Evolutionary conservation across 345 rosid species (phyloP), one percentile per base, ranked within the genome.

Genomic region (Draba incana): DNA sequence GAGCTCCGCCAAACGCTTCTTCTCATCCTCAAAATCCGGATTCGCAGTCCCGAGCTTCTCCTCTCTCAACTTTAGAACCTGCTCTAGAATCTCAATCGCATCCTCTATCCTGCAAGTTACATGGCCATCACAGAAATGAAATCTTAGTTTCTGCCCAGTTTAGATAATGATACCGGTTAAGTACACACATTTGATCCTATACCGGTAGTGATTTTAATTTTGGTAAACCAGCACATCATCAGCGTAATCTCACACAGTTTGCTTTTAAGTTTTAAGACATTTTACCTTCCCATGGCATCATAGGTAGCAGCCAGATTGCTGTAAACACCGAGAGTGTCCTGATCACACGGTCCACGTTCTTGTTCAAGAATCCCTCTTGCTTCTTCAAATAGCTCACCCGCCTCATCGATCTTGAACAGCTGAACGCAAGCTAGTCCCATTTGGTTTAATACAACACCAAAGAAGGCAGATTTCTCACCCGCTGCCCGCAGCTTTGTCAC

Each of bases 361-460:
- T 82, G 89, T 72, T 95, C 99, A 50, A 95, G 84, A 71, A 95
- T 84, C 2, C 61, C 80, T 76, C 94, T 88, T 4, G 99, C 96
- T 80, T 92, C 98, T 81, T 92, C 96, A 70, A 95, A 95, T 68
- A 89, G 82, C 70, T 92, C 98, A 16, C 87, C 85, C 25, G 99
- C 98, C 78, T 95, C 98, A 7, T 95, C 98, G 8, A 95, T 92
- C 84, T 92, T 92, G 84, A 95, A 95, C 71, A 95, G 77, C 74
- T 89, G 99, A 20, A 95, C 97, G 71, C 96, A 92, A n/a, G 98
- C 91, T 81, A 95, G 80, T 25, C 98, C 99, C 99, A 95, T 95
- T 83, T 95, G 99, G 85, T 95, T 95, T 83, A 95, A 66, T 48
- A 92, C 88, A 56, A 95, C 98, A 47, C 98, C 99, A 14, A 95